A percentile compares a stretch with the other conserved stretches of the same genome.
phyloP scores from a whole-genome alignment of 2,329 filamentous ascomycete species.

The Xylaria polymorpha region DNA sequence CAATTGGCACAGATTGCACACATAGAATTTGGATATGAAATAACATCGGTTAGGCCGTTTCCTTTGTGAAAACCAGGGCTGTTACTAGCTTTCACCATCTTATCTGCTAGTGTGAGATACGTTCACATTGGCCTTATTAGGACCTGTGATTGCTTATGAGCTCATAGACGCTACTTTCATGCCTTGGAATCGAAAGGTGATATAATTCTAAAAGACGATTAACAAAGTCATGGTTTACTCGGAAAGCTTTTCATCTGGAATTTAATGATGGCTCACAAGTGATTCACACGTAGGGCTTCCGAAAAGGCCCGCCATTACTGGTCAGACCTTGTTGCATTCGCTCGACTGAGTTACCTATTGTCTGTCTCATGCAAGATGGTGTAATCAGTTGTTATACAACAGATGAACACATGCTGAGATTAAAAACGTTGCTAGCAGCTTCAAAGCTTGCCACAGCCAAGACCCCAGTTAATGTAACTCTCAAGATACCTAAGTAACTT shows the following conservation, averaged over 20 bases:
- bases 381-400: constrained; percentile 23
- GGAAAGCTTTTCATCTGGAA: not conserved
- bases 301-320: not conserved
- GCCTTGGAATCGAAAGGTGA: not conserved
- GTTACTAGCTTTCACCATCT: not conserved
- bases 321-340: not conserved
- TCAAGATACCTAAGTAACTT: not conserved
- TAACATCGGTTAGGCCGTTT: not conserved
- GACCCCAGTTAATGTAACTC: not conserved
- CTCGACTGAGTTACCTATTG: constrained; percentile 4
- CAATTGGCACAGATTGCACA: not conserved
- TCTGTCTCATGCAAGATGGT: constrained; percentile 21
- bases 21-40: not conserved
- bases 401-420: constrained; percentile 24
- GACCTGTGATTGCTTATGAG: not conserved
- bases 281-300: not conserved
- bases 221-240: not conserved
- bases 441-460: not conserved
- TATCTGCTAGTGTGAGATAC: not conserved
- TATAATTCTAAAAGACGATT: not conserved
- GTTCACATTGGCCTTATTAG: not conserved
- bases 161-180: not conserved
- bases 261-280: not conserved
- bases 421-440: constrained; percentile 20
- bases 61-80: not conserved